These are phyloP conservation scores for Takashimella koratensis DNA, from an alignment of 1,284 basidiomycete genomes.

Conservation along the genomic window DNA sequence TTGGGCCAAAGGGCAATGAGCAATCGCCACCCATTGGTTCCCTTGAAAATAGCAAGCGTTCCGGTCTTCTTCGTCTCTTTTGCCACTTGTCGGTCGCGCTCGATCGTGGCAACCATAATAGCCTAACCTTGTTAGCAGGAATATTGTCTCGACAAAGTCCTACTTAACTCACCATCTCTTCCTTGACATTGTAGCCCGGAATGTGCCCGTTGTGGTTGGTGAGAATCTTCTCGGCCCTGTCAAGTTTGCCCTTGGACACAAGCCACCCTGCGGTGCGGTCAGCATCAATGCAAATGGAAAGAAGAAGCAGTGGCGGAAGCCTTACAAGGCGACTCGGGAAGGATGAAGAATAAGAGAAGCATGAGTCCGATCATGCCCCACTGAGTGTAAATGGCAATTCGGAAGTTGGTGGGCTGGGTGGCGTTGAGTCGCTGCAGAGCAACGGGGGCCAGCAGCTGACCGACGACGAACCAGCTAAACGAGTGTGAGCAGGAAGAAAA, in stretches of 20 bases:
- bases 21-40: slow-evolving; percentile 24
- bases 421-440: slow-evolving; percentile 12
- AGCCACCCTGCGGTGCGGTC: slow-evolving; percentile 36
- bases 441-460: slow-evolving; percentile 17
- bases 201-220: slow-evolving; percentile 9
- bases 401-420: slow-evolving; percentile 15
- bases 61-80: slow-evolving; percentile 11
- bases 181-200: slow-evolving; percentile 17
- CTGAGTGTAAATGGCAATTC: slow-evolving; percentile 23
- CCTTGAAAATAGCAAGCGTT: slow-evolving; percentile 23
- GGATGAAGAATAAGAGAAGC: slow-evolving; percentile 27
- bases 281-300: neutral
- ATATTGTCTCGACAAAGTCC: too few relatives aligned
- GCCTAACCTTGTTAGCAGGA: slow-evolving; percentile 1
- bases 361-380: slow-evolving; percentile 29
- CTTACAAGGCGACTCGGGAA: slow-evolving; percentile 32
- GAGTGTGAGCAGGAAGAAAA: neutral
- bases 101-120: slow-evolving; percentile 26
- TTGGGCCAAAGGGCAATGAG: slow-evolving; percentile 32
- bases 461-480: slow-evolving; percentile 18
- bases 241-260: slow-evolving; percentile 20
- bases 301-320: neutral
- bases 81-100: slow-evolving; percentile 14
- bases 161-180: slow-evolving; percentile 17
- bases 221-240: slow-evolving; percentile 19